These are phyloP conservation scores for Camellia japonica DNA, from an alignment of 148 eudicot genomes.

Conservation along the genomic window DNA sequence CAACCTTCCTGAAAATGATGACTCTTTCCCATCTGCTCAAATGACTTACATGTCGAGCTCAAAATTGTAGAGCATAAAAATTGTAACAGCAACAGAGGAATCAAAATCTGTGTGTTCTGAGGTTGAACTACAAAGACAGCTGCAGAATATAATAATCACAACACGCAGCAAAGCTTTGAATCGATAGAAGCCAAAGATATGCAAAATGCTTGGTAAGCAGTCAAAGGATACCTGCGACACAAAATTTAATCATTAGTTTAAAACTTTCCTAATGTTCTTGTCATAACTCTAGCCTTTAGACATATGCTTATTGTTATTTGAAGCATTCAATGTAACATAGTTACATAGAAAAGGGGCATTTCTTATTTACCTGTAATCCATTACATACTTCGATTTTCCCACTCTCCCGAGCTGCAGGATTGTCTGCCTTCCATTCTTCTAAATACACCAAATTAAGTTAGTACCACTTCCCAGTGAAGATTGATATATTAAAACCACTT, in stretches of 20 bases:
- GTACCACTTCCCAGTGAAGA: background rate
- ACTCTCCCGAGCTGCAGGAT: conserved; percentile 79
- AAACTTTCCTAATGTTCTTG: background rate
- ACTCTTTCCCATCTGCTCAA: background rate
- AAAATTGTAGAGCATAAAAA: background rate
- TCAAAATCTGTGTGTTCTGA: conserved; percentile 15
- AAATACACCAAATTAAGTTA: conserved; percentile 3
- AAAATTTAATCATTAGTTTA: background rate
- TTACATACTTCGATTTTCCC: conserved; percentile 64
- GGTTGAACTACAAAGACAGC: conserved; percentile 17
- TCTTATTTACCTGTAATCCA: conserved; percentile 77
- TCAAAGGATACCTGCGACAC: conserved; percentile 74
- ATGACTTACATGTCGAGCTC: background rate
- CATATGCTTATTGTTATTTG: background rate
- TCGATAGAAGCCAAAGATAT: conserved; percentile 89
- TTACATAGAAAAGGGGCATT: background rate
- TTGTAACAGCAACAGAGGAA: background rate
- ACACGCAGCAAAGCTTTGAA: conserved; percentile 84
- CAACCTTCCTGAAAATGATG: no score
- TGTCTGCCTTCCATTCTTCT: conserved; percentile 75
- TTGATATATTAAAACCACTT: background rate
- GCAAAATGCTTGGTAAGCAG: conserved; percentile 93
- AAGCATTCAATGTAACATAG: background rate
- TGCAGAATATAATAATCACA: conserved; percentile 33
- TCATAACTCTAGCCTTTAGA: background rate